Conservation (phyloP, 306 rosid species). For the Quercus rubra region DNA sequence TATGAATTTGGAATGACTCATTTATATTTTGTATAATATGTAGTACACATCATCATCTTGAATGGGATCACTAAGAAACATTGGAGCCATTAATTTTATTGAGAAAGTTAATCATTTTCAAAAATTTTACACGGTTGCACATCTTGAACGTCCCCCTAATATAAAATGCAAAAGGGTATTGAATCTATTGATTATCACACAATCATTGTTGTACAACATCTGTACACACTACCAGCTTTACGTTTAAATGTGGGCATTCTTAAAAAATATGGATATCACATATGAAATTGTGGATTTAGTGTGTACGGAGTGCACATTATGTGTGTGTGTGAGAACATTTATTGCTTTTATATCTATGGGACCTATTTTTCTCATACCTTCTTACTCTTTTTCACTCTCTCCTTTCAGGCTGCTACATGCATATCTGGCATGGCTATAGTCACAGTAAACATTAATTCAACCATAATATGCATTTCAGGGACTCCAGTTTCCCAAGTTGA, state of each 20-base stretch:
- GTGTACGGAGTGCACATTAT: no score
- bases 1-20: background rate
- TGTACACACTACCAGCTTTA: no score
- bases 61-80: background rate
- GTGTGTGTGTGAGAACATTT: no score
- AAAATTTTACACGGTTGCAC: background rate
- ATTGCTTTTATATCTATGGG: background rate
- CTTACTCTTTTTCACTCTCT: conserved; percentile 2
- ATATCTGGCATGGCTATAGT: conserved; percentile 51
- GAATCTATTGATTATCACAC: no score
- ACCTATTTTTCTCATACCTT: conserved; percentile 21
- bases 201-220: no score
- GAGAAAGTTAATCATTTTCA: background rate
- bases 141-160: background rate
- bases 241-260: no score
- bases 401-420: conserved; percentile 46
- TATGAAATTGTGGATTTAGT: no score
- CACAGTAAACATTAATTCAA: conserved; percentile 52
- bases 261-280: no score
- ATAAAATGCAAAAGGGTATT: no score
- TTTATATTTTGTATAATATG: background rate
- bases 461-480: conserved; percentile 66
- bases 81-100: background rate
- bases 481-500: conserved; percentile 65
- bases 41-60: background rate